Conservation (phyloP, 2,329 filamentous ascomycete genomes). For the Apiospora arundinis region DNA sequence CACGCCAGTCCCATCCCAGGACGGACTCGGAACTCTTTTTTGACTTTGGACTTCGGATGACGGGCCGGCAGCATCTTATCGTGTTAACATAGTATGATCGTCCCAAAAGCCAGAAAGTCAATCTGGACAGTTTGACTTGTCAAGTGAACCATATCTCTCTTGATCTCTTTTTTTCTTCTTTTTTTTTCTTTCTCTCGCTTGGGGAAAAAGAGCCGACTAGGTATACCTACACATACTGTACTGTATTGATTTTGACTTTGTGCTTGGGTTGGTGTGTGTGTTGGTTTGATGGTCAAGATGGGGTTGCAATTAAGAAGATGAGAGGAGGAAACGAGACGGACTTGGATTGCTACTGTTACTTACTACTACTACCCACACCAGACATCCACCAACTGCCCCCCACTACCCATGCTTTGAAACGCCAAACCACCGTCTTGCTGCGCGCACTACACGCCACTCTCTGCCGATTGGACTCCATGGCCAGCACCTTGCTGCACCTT, state of each 20-base stretch:
- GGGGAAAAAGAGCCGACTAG: no score
- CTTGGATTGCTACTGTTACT: no score
- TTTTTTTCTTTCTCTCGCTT: background rate
- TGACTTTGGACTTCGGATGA: background rate
- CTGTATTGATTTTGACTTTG: background rate
- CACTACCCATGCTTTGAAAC: slow-evolving; percentile 6
- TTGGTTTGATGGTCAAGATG: background rate
- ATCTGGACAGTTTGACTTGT: background rate
- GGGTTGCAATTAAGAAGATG: background rate
- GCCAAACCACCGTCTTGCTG: background rate
- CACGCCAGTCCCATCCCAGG: background rate
- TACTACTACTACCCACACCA: background rate
- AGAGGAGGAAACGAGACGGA: background rate
- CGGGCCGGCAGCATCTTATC: background rate
- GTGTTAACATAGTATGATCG: background rate
- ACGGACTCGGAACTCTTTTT: background rate
- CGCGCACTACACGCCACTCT: background rate
- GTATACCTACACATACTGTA: no score
- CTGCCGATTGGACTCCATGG: slow-evolving; percentile 3
- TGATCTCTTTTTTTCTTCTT: background rate
- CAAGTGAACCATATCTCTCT: no score
- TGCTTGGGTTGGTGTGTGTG: background rate
- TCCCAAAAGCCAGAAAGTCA: background rate
- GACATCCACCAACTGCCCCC: slow-evolving; percentile 3
- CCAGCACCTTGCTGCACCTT: slow-evolving; percentile 3